Base-by-base conservation (phyloP, 2,329 filamentous ascomycete species). In the Epichloe scottii region DNA sequence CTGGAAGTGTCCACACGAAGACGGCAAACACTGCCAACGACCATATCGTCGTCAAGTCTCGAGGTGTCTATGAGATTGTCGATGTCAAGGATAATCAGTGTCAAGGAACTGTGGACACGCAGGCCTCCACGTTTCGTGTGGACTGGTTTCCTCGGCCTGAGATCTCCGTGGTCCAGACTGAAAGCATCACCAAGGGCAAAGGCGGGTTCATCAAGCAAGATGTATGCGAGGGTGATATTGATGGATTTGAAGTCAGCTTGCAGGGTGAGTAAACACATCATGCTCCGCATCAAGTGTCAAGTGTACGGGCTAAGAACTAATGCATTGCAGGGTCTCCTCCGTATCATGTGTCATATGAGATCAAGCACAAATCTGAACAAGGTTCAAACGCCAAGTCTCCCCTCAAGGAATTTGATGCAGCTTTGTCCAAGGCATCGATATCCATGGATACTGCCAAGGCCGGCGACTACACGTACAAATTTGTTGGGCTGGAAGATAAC, bases 151-250 rank as follows among this genome's bases (percentile, higher is more conserved):
- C 87, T 35, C 81, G 90, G 45, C 94, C 93, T 1, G 74, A 81
- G 55, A 75, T 94, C 41, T 77, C 76, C 14, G 65, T 93, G 44
- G 73, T 82, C 5, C 77, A 85, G 53, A 79, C 79, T n/a, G 73
- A 81, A 4, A 78, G 82, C 45, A 74, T 87, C 45, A 71, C 71
- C 15, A 53, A 58, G 11, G 71, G 73, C 15, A 72, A 71, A 8
- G 71, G 73, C 30, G 74, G 75, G 35, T 86, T 84, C 62, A 64
- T 82, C 58, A 94, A 94, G 67, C 78, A 82, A 41, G 84, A 90
- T 54, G 84, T 98, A 33, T 98, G 93, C 62, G 90, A 98, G 70
- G 91, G 91, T 33, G 91, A 97, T 55, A 86, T 95, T 61, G 91
- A 96, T 65, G 82, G 83, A 3, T 82, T 96, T 51, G 89, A 96